These are phyloP conservation scores for Rosa lucieae DNA, from an alignment of 306 rosid species.

Conservation along the genomic window DNA sequence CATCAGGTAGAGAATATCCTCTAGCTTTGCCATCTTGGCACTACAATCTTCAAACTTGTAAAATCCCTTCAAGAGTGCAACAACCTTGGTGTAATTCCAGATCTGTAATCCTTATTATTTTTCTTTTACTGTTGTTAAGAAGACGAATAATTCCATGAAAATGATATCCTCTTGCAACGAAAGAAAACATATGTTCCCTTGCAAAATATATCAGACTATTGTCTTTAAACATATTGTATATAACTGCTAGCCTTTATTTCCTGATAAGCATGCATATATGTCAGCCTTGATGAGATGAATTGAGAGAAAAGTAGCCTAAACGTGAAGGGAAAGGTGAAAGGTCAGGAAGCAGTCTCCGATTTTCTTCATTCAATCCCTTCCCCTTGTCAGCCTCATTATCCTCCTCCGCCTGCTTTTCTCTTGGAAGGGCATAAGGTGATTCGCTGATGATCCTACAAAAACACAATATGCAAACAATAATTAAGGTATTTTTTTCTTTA, in stretches of 20 bases:
- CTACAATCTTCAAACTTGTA: no score
- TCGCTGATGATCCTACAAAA: constrained; percentile 20
- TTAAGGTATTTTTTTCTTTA: not conserved
- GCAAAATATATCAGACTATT: not conserved
- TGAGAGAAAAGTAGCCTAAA: constrained; percentile 18
- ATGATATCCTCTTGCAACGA: not conserved
- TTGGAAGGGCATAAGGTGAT: constrained; percentile 15
- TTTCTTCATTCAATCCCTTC: not conserved
- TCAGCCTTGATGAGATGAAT: not conserved
- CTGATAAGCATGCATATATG: no score
- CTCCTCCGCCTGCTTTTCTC: not conserved
- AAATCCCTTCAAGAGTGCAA: not conserved
- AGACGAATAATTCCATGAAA: not conserved
- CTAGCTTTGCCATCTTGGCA: not conserved
- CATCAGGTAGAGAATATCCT: no score
- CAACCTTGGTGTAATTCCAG: no score
- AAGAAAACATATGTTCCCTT: not conserved
- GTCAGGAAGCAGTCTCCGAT: not conserved
- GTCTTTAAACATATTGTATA: not conserved
- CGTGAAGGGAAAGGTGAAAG: constrained; percentile 35
- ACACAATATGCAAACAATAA: not conserved
- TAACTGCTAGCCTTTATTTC: not conserved
- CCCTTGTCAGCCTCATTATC: not conserved
- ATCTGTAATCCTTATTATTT: not conserved
- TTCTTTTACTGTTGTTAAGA: not conserved